Base-by-base conservation (phyloP, 2,329 filamentous ascomycete species). In the Daldinia eschscholtzii region DNA sequence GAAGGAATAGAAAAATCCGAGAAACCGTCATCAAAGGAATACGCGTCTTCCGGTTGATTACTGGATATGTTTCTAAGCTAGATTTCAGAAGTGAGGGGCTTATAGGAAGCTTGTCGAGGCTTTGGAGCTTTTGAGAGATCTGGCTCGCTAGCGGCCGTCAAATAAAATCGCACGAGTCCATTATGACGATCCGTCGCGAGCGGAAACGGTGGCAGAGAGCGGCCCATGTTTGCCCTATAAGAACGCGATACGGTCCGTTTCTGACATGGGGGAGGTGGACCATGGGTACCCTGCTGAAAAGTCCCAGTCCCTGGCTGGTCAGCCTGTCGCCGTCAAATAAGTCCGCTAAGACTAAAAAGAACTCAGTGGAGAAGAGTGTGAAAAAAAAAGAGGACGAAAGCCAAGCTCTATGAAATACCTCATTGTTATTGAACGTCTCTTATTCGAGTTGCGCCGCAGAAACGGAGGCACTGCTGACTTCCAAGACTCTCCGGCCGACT, bases 201-300 rank as follows among this genome's bases (percentile, higher is more conserved):
- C 73, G 73, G 71, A 72, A 74, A 70, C 68, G 73, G 73, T 73
- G 72, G 70, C 73, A 75, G 71, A 71, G 67, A 74, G 74, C 76
- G 76, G 73, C 64, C 72, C 73, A 58, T 73, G 72, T 75, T 73
- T 68, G 73, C 73, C 76, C 75, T 78, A 77, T 77, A 75, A 77
- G 68, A 76, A 71, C 18, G 59, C 71, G 70, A 73, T 75, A 71
- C 75, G 71, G 73, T 72, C 73, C 74, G 72, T 73, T 70, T 72
- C 61, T 69, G 70, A 75, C 72, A 76, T 73, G 70, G 73, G 74
- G 70, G 67, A 69, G 37, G 72, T 75, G 73, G 74, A 71, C 67
- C 70, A 73, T 72, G 70, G 53, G 53, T 65, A 71, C 73, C 76
- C 76, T 76, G 73, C 65, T 69, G 68, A 48, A 65, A 70, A 67